These are phyloP conservation scores for Phellinidium pouzarii DNA, from an alignment of 1,284 basidiomycete genomes.

Conservation along the genomic window DNA sequence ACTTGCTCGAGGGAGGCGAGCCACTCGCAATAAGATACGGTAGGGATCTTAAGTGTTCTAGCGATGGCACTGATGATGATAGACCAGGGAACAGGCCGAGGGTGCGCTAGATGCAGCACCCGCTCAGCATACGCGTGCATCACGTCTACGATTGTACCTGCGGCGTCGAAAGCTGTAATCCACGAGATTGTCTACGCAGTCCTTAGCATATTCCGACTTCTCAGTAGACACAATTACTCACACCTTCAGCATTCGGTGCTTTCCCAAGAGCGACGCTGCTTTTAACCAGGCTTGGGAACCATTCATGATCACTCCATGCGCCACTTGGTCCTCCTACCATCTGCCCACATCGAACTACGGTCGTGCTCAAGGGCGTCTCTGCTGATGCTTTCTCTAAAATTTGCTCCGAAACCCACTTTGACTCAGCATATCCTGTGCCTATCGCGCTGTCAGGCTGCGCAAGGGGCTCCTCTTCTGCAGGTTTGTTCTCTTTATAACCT, in stretches of 20 bases:
- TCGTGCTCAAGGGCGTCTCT: constrained; percentile 21
- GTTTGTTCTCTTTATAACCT: constrained; percentile 9
- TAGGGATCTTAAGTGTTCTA: not conserved
- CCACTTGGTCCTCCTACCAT: constrained; percentile 17
- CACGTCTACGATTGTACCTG: constrained; percentile 24
- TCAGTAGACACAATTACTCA: not conserved
- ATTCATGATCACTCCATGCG: constrained; percentile 10
- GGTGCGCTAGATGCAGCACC: constrained; percentile 28
- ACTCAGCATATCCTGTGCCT: constrained; percentile 47
- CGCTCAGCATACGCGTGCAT: constrained; percentile 19
- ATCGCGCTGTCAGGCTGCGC: constrained; percentile 11
- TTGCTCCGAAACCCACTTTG: constrained; percentile 49
- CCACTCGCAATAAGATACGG: constrained; percentile 10
- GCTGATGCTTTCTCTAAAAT: constrained; percentile 20
- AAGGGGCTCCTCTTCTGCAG: constrained; percentile 16
- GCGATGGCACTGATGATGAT: constrained; percentile 4
- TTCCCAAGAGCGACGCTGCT: constrained; percentile 6
- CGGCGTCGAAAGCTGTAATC: constrained; percentile 24
- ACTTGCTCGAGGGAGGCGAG: constrained; percentile 3
- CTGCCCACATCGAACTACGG: constrained; percentile 17
- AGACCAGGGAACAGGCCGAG: constrained; percentile 15
- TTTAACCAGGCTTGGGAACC: constrained; percentile 18
- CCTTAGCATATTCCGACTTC: too few species aligned
- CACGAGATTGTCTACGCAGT: constrained; percentile 20
- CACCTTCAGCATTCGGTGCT: constrained; percentile 12